Base-by-base conservation (phyloP, 2,329 filamentous ascomycete species). In the Raffaelea albimanens region DNA sequence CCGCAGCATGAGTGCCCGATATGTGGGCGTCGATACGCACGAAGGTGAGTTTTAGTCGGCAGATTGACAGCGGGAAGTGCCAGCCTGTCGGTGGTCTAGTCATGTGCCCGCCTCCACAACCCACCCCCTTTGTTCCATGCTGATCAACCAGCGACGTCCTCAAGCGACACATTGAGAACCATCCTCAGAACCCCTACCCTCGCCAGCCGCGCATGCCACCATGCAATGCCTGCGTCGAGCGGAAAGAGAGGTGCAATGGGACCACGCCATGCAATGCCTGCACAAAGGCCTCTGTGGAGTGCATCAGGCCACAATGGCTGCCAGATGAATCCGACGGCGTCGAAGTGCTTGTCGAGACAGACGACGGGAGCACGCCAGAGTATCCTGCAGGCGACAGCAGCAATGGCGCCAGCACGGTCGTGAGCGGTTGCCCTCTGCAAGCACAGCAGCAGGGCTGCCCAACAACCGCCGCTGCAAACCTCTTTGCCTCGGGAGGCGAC, bases 131-230 rank as follows among this genome's bases (percentile, higher is more conserved):
- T n/a, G n/a, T n/a, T n/a, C n/a, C n/a, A n/a, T n/a, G n/a, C n/a
- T n/a, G n/a, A n/a, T n/a, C n/a, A 20, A 29, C 16, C 29, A 48
- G 46, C 29, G 46, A 48, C 38, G 46, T 48, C 14, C 46, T 48
- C 18, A 44, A 45, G 13, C 46, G 46, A 20, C 46, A 48, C 21
- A 5, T 48, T 3, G 42, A 45, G 36, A 44, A 48, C 41, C 46
- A 48, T 5, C 46, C 46, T 5, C 42, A 38, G n/a, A 45, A 45
- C 29, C 38, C 42, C 10, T 36, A 44, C 9, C 29, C 46, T 3
- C 42, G 46, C 5, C 46, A 40, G 36, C 46, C 42, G 3, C 36
- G 36, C 5, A 19, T 38, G 16, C 21, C 42, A 19, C 36, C 43
- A 10, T 41, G 38, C 41, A 23, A 16, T 5, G 16, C 14, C 20